Base-by-base conservation (phyloP, 768 basidiomycete species). In the Sporobolomyces roseus region DNA sequence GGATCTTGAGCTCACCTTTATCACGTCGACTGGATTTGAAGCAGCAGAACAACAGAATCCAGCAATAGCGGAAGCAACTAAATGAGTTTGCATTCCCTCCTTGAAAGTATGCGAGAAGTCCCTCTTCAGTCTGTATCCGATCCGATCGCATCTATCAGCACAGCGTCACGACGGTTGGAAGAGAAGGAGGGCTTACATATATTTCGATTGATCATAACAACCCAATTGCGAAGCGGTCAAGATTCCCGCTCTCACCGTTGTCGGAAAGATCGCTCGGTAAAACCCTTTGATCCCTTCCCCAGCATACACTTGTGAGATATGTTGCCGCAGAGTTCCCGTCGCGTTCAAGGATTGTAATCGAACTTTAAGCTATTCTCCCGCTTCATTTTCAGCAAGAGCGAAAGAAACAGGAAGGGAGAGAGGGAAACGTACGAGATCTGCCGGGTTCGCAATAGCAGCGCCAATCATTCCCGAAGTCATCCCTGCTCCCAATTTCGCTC, bases 381-480 rank as follows among this genome's bases (percentile, higher is more conserved):
- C n/a, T n/a, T n/a, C n/a, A n/a, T n/a, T n/a, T n/a, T n/a, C n/a
- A n/a, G n/a, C n/a, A n/a, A n/a, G 53, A n/a, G 21, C 21, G 17
- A 3, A 52, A 19, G 3, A 33, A 17, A 16, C 8, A 10, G 21
- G 21, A 13, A 7, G 45, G 21, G 25, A 17, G 21, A 35, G 27
- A 10, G 6, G 9, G 3, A 19, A n/a, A 29, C 63, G 16, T 6
- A 75, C 61, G 21, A 75, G 68, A 50, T 76, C 75, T 4, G 70
- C 70, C 0, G 75, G 75, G 33, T 75, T 75, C 23, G 75, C 75
- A 12, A 76, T 53, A 5, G 75, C 75, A 21, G 75, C 74, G 2
- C 75, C 75, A 4, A 75, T 32, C 51, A 70, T 69, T 23, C 75
- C 75, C 53, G 66, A 70, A 13, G 49, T 65, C 63, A 74, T 63